phyloP scores from a whole-genome alignment of 495 filamentous ascomycete species.

The Lasiosphaeris hirsuta region DNA sequence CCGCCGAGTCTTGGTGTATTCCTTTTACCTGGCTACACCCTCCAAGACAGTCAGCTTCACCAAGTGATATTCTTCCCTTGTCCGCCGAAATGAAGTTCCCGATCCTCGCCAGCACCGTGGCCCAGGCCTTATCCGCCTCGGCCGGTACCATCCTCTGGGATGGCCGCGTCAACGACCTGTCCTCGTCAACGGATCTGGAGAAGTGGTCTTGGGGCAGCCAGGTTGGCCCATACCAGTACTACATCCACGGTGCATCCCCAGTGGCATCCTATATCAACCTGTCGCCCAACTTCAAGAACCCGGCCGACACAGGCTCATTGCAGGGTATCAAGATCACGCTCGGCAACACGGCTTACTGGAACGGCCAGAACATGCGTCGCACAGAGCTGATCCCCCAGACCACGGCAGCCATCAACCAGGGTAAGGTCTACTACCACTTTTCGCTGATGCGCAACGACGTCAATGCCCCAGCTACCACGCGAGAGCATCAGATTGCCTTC shows the following conservation, averaged over 20 bases:
- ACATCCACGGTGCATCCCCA: slow-evolving; percentile 60
- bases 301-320: slow-evolving; percentile 56
- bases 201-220: slow-evolving; percentile 66
- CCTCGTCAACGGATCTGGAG: slow-evolving; percentile 48
- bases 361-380: slow-evolving; percentile 55
- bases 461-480: slow-evolving; percentile 56
- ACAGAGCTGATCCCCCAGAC: slow-evolving; percentile 69
- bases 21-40: too few species aligned
- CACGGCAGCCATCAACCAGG: slow-evolving; percentile 55
- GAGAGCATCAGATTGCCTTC: slow-evolving; percentile 75
- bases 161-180: slow-evolving; percentile 58
- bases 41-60: background rate
- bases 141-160: slow-evolving; percentile 55
- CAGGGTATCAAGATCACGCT: slow-evolving; percentile 70
- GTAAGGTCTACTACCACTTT: slow-evolving; percentile 69
- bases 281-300: slow-evolving; percentile 58
- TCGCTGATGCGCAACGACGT: slow-evolving; percentile 55
- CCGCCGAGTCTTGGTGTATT: background rate
- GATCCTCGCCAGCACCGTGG: slow-evolving; percentile 21
- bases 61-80: background rate
- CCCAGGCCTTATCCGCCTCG: slow-evolving; percentile 23
- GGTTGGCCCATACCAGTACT: slow-evolving; percentile 68
- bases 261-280: slow-evolving; percentile 60
- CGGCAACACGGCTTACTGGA: slow-evolving; percentile 59
- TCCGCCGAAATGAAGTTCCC: slow-evolving; percentile 26